Evolutionary conservation across 345 rosid species (phyloP).

Genomic region (Eucalyptus curtisii): DNA sequence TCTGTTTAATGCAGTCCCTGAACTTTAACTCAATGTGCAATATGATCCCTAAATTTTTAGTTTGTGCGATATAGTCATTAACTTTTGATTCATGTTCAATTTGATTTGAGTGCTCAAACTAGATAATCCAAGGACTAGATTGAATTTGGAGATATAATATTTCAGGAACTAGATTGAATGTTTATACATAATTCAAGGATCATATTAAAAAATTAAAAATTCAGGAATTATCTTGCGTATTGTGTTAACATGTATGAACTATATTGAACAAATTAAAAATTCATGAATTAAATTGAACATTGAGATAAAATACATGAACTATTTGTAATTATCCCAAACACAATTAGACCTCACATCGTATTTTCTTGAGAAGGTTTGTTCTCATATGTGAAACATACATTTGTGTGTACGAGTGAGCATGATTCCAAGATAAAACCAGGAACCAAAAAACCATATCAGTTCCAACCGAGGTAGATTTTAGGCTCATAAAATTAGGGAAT

Average conservation of each 20-base stretch:
- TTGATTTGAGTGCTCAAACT: not conserved
- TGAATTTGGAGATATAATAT: not conserved
- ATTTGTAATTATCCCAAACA: not conserved
- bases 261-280: too few species aligned
- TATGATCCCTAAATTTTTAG: too few species aligned
- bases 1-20: rapidly evolving
- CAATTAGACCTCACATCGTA: not conserved
- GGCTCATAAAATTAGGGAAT: too few species aligned
- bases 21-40: too few species aligned
- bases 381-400: not conserved
- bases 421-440: rapidly evolving
- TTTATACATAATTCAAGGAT: not conserved
- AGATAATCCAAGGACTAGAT: not conserved
- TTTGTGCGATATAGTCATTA: not conserved
- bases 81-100: too few species aligned
- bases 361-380: not conserved
- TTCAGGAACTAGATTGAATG: not conserved
- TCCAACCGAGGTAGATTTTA: too few species aligned
- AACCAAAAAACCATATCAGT: not conserved
- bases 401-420: too few species aligned
- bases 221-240: too few species aligned
- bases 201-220: not conserved
- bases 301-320: too few species aligned
- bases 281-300: not conserved
- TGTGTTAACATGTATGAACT: not conserved